Conservation (phyloP, 164 flowering plant genomes). For the Macadamia tetraphylla region DNA sequence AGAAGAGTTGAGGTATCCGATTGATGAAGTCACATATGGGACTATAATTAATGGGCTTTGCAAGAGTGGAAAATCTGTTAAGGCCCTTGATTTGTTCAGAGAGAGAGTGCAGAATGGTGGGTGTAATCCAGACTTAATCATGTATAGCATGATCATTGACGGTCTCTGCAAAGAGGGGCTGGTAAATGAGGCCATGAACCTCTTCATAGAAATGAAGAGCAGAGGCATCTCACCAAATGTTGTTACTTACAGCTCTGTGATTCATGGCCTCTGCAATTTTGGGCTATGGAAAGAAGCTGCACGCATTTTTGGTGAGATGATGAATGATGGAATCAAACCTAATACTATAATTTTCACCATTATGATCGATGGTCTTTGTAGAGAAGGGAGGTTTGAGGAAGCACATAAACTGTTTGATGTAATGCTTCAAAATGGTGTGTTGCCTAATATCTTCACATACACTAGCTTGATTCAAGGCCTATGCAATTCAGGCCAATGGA, state of each 20-base stretch:
- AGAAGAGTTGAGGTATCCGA: too few relatives aligned
- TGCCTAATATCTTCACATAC: neutral
- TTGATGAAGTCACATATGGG: too few relatives aligned
- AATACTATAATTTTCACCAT: neutral
- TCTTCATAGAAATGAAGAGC: neutral
- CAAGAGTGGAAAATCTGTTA: too few relatives aligned
- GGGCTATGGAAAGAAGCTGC: too few relatives aligned
- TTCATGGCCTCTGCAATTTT: too few relatives aligned
- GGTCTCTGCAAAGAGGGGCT: neutral
- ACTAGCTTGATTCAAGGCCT: neutral
- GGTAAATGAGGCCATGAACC: neutral
- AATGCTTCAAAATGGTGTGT: constrained; percentile 3
- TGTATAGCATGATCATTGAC: neutral
- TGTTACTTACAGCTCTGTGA: too few relatives aligned
- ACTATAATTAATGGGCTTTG: too few relatives aligned
- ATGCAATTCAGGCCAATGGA: neutral
- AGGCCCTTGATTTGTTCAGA: too few relatives aligned
- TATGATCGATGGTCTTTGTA: neutral
- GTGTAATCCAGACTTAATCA: neutral
- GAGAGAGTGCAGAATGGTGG: too few relatives aligned
- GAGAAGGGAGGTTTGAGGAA: neutral
- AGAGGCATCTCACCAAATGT: too few relatives aligned
- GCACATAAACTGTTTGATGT: neutral
- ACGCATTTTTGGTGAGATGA: too few relatives aligned
- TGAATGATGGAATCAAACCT: too few relatives aligned